Evolutionary conservation across 176 grass and related monocot genomes (phyloP), one percentile per base, ranked within the genome.

Genomic region (Elymus sibiricus): DNA sequence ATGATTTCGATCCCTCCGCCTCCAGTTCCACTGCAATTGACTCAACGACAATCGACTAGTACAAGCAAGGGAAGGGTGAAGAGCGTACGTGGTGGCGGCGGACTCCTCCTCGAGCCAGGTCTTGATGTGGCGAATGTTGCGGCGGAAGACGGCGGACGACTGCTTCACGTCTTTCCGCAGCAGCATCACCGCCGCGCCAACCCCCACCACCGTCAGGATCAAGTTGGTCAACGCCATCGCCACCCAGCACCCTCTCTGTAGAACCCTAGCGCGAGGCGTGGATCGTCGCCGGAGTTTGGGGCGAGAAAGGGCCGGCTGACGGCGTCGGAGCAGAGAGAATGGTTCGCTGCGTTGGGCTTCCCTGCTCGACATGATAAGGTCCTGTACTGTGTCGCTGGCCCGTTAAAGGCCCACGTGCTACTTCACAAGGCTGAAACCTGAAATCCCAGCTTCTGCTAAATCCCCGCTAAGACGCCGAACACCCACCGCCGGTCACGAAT

Each of bases 91-190:
- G 35, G 91, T 39, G 15, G 93, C 91, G 86, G 91, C 19, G 56
- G 95, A 95, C 83, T 98, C 93, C 76, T 98, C 93, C 81, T 98
- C 91, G 70, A 95, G 93, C 95, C 93, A 98, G 46, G 82, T 86
- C 58, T 93, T 88, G 73, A 98, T 93, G 27, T 98, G 93, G 62
- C 93, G 91, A 53, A 95, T 83, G 91, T 98, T 93, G 71, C 93
- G 93, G 75, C 95, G 93, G 86, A 98, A 92, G 27, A 94, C 55
- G 78, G 91, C 32, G 16, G 93, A 92, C 59, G 90, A 95, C 85
- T 95, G 91, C 95, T 86, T 98, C 82, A 94, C 95, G 83, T 95
- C 95, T n/a, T 71, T 85, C 38, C 91, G 93, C 80, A 98, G 79
- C 64, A 95, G 90, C 87, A 98, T 82, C 86, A 98, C 91, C 77